Evolutionary conservation across 164 flowering plant genomes (phyloP), one percentile per base, ranked within the genome.

Genomic region (Euptelea pleiosperma): DNA sequence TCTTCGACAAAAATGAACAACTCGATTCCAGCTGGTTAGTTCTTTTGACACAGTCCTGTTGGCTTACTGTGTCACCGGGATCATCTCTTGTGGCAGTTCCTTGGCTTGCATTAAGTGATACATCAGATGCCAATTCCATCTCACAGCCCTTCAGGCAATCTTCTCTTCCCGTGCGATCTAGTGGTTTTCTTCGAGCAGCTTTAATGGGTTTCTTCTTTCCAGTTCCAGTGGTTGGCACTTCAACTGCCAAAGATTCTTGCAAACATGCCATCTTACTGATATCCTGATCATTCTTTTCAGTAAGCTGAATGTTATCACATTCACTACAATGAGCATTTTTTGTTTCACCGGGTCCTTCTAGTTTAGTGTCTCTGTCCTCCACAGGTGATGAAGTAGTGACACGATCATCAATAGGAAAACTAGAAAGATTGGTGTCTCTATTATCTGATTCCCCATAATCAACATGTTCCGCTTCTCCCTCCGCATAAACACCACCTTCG

Each of bases 31-130:
- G 51, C 2, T 37, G 22, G 15, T 62, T 70, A 64, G 57, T 21
- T 49, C 35, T 51, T 53, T 64, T 34, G 26, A 16, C 57, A 64
- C 44, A 47, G 28, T 67, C 77, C n/a, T 56, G 70, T 43, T 52
- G 40, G 11, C 36, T 49, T 7, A 12, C 8, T 5, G 4, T 39
- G 7, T 33, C 60, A 44, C 43, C 56, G 50, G 62, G 62, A 53
- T 22, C 58, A 55, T 25, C 51, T 14, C 72, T 39, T 1, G 40
- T 40, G 7, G 19, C 42, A 39, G 55, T 33, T 60, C 48, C 79
- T 58, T 63, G 61, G 56, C 65, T 51, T 45, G 28, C 46, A 54
- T 19, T 31, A 58, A 56, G 6, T 6, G 40, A 45, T 54, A 34
- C 69, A 37, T 62, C 74, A 49, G 64, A 50, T n/a, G 53, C 50